Conservation (phyloP, 768 basidiomycete species). For the Kwoniella bestiolae region DNA sequence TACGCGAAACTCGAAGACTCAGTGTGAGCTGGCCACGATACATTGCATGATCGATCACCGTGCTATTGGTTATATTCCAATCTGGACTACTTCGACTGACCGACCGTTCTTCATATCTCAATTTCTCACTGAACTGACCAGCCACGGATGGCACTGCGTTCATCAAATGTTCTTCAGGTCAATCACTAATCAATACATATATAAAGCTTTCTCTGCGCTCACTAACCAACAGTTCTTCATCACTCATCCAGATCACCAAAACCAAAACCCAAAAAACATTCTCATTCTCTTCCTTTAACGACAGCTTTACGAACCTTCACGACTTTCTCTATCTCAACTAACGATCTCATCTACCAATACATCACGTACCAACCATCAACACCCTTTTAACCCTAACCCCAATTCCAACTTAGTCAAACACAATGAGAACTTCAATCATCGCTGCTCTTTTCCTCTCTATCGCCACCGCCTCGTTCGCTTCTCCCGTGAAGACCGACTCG, state of each 20-base stretch:
- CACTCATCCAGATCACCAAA: conserved; percentile 1
- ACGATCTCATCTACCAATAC: conserved; percentile 11
- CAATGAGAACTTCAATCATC: conserved; percentile 21
- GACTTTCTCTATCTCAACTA: conserved; percentile 3
- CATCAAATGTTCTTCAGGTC: no score
- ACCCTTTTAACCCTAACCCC: not conserved
- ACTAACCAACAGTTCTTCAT: not conserved
- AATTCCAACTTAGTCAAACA: conserved; percentile 1
- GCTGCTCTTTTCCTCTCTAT: conserved; percentile 16
- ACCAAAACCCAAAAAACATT: not conserved
- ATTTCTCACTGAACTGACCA: conserved; percentile 2
- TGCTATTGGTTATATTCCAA: no score
- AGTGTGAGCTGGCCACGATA: no score
- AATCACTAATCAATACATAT: not conserved
- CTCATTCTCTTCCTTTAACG: not conserved
- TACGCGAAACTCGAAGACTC: no score
- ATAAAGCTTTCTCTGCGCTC: not conserved
- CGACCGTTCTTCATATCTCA: no score
- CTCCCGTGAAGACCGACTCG: conserved; percentile 8
- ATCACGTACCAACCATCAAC: not conserved
- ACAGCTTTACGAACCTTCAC: conserved; percentile 7
- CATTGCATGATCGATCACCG: no score
- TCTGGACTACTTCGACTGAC: not conserved
- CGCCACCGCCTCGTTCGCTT: conserved; percentile 2
- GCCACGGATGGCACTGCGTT: no score